phyloP scores from a whole-genome alignment of 768 basidiomycete genomes.

The Solioccasus polychromus region DNA sequence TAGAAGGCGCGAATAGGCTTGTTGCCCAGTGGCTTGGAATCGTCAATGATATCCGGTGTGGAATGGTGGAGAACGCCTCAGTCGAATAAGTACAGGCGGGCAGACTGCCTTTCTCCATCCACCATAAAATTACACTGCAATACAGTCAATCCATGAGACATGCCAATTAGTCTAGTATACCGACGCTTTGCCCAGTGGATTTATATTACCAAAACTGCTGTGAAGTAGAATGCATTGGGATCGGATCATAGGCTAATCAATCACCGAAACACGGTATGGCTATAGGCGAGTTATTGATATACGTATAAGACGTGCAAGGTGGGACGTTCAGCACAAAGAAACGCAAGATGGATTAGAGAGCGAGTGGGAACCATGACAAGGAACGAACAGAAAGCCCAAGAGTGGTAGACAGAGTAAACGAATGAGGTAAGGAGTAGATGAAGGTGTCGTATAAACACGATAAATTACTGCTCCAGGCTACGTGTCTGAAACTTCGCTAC shows the following conservation, averaged over 20 bases:
- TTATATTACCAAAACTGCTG: conserved; percentile 8
- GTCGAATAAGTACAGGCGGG: no score
- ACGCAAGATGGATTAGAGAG: conserved; percentile 12
- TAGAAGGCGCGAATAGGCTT: no score
- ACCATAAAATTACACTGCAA: no score
- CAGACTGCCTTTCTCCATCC: no score
- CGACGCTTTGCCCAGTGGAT: not conserved
- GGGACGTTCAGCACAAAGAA: conserved; percentile 6
- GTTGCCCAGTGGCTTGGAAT: no score
- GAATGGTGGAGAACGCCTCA: no score
- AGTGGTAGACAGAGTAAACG: conserved; percentile 5
- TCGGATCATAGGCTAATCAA: not conserved
- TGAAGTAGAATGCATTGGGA: not conserved
- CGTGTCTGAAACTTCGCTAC: conserved; percentile 1
- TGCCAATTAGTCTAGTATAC: no score
- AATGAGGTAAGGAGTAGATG: conserved; percentile 9
- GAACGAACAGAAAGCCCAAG: conserved; percentile 9
- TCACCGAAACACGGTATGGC: not conserved
- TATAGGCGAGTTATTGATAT: conserved; percentile 6
- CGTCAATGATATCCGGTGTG: no score
- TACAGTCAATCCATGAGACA: no score
- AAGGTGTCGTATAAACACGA: conserved; percentile 25
- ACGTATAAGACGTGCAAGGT: conserved; percentile 2
- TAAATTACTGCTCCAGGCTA: conserved; percentile 23
- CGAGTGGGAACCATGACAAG: not conserved